These are phyloP conservation scores for Verbena officinalis DNA, from an alignment of 257 asterid genomes.

Conservation along the genomic window DNA sequence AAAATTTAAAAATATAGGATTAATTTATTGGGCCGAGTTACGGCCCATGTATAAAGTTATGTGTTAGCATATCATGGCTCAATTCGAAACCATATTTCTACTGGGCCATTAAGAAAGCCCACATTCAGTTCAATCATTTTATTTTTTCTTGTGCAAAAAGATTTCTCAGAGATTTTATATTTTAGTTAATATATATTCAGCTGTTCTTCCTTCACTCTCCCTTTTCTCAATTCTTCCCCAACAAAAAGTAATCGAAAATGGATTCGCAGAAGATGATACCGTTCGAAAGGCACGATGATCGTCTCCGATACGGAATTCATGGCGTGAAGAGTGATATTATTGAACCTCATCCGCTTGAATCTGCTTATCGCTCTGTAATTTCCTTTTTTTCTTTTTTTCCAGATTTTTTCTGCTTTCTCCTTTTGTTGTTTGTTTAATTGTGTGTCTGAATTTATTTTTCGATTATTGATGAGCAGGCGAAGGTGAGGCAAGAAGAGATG, in stretches of 20 bases:
- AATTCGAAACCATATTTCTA: not conserved
- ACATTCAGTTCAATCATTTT: not conserved
- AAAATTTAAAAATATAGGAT: too few relatives aligned
- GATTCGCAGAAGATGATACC: constrained; percentile 57
- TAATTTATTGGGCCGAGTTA: too few relatives aligned
- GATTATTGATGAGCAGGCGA: constrained; percentile 48
- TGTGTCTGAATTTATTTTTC: not conserved
- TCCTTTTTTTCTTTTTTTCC: not conserved
- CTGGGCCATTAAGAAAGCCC: constrained; percentile 27
- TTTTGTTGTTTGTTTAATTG: not conserved
- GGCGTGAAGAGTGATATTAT: constrained; percentile 87
- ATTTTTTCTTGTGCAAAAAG: constrained; percentile 42
- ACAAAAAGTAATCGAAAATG: constrained; percentile 33
- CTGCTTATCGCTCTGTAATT: constrained; percentile 59
- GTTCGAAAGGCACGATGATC: constrained; percentile 46
- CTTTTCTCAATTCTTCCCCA: constrained; percentile 15
- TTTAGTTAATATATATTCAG: not conserved
- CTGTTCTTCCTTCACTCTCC: constrained; percentile 4
- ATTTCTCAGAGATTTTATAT: constrained; percentile 6
- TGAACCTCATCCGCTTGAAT: constrained; percentile 84
- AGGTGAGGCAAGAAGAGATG: constrained; percentile 46
- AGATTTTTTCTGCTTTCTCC: not conserved
- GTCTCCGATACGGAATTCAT: constrained; percentile 71
- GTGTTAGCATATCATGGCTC: too few relatives aligned
- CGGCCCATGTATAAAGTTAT: too few relatives aligned